Conservation (phyloP, 768 basidiomycete genomes). For the Rhodotorula diobovata region DNA sequence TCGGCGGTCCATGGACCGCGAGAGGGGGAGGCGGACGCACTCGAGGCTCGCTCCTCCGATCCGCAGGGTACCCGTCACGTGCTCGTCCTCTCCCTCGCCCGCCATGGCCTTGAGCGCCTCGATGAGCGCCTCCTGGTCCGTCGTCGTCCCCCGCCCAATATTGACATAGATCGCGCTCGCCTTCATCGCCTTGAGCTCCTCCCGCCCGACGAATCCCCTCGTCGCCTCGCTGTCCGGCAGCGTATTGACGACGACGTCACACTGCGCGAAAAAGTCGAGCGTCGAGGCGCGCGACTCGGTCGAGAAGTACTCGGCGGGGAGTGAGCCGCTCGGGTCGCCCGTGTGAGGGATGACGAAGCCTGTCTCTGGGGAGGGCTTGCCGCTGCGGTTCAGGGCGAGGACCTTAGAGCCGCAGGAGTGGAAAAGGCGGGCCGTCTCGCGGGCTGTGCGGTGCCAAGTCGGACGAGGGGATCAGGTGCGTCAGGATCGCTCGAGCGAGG, state of each 20-base stretch:
- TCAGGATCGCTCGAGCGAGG: no score
- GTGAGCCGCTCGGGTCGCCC: constrained; percentile 26
- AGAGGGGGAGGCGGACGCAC: background rate
- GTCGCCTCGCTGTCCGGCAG: constrained; percentile 22
- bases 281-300: background rate
- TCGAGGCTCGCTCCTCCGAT: constrained; percentile 22
- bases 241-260: constrained; percentile 37
- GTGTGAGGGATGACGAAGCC: constrained; percentile 36
- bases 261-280: constrained; percentile 14
- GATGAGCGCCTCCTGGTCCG: constrained; percentile 37
- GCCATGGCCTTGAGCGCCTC: constrained; percentile 17
- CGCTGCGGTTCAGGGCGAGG: constrained; percentile 21
- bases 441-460: background rate
- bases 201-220: constrained; percentile 12
- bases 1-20: constrained; percentile 26
- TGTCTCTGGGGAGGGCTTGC: background rate
- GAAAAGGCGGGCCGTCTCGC: constrained; percentile 32
- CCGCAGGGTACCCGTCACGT: constrained; percentile 18
- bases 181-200: constrained; percentile 41
- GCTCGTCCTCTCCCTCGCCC: background rate
- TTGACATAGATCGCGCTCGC: constrained; percentile 47
- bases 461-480: no score
- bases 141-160: constrained; percentile 48
- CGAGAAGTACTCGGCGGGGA: constrained; percentile 27
- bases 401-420: constrained; percentile 8